These are phyloP conservation scores for Geranomyces michiganensis DNA, from an alignment of 192 early-diverging fungal species.

Conservation along the genomic window DNA sequence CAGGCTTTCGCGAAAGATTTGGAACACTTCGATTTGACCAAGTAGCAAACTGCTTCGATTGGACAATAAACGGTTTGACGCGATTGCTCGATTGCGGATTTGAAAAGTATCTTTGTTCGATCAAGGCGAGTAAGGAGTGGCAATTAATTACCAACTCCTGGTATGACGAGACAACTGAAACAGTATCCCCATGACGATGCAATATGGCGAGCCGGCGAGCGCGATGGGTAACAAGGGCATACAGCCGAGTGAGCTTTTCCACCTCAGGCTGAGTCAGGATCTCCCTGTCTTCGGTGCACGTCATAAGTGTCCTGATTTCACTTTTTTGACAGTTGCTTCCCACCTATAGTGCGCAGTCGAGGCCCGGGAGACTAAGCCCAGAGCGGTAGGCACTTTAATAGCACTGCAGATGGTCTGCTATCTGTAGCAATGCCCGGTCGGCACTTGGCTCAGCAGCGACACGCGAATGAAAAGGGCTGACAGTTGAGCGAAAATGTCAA, in stretches of 20 bases:
- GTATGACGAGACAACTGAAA: constrained; percentile 17
- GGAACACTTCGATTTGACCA: not conserved
- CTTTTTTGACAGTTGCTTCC: no score
- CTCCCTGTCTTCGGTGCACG: not conserved
- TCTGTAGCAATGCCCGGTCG: no score
- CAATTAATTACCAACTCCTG: constrained; percentile 35
- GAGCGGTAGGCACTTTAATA: no score
- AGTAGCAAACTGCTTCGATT: not conserved
- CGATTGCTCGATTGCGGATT: not conserved
- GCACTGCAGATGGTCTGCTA: no score
- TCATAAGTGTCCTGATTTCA: no score
- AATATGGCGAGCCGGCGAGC: constrained; percentile 30
- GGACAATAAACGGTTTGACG: not conserved
- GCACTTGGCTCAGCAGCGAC: no score
- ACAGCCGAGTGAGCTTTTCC: constrained; percentile 2
- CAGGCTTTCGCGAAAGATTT: not conserved
- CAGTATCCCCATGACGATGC: constrained; percentile 21
- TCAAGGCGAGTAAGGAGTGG: constrained; percentile 18
- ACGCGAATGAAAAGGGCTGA: no score
- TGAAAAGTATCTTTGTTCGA: constrained; percentile 13
- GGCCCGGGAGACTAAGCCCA: no score
- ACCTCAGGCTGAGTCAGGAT: not conserved
- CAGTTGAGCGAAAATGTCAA: no score
- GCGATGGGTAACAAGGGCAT: constrained; percentile 27
- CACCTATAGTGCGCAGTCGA: no score